Base-by-base conservation (phyloP, 805 yeast genomes). In the Wickerhamomyces mucosus region DNA sequence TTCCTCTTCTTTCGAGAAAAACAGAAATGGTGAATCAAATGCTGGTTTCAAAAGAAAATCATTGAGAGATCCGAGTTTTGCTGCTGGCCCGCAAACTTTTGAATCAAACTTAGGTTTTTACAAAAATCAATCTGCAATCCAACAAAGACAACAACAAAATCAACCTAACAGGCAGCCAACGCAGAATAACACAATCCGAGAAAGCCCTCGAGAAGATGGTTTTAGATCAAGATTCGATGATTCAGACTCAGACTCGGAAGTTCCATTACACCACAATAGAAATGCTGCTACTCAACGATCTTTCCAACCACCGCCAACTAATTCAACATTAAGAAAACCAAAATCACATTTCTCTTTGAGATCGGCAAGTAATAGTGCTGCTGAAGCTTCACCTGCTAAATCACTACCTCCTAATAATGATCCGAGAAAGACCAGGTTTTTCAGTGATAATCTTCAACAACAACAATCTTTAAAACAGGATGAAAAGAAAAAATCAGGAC, bases 201-300 rank as follows among this genome's bases (percentile, higher is more conserved):
- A n/a, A n/a, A n/a, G n/a, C n/a, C n/a, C n/a, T n/a, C n/a, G n/a
- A n/a, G n/a, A n/a, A n/a, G n/a, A n/a, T n/a, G n/a, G 32, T 20
- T 38, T 38, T 52, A 67, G 57, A 35, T 75, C 84, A 1, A 61
- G 83, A 42, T 68, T 75, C 39, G 62, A 60, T 5, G 85, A 78
- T 46, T 74, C 81, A 3, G 82, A 76, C 44, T 75, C 78, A 11
- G 83, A 76, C 27, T 50, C 50, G 11, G 73, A 67, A 15, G 46
- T 42, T 17, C 52, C 55, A 10, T 17, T 37, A 10, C 34, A 25
- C 5, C 27, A 23, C 26, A 13, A n/a, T n/a, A n/a, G n/a, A n/a
- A n/a, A 26, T 9, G 28, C 23, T 13, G 16, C 24, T n/a, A 6
- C n/a, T n/a, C 27, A 7, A 34, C 40, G 4, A 36, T 22, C 23